Conservation (phyloP, 192 early-diverging fungal species). For the Backusella liffmaniae region DNA sequence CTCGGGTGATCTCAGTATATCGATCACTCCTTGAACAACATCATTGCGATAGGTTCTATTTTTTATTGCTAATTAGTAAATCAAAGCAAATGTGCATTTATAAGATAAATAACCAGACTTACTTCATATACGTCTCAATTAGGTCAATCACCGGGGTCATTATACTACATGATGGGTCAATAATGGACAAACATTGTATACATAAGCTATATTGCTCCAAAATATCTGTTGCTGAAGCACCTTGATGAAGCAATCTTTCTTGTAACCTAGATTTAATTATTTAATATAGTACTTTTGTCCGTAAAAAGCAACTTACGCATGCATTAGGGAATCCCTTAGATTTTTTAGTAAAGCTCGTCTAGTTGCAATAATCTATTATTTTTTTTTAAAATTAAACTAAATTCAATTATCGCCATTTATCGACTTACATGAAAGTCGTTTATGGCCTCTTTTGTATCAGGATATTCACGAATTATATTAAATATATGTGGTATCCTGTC, state of each 20-base stretch:
- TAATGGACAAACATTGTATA: conserved; percentile 6
- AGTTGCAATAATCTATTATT: neutral
- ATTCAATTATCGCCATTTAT: neutral
- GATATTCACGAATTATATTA: conserved; percentile 12
- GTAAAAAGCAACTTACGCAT: neutral
- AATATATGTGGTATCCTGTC: neutral
- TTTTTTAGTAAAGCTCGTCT: neutral
- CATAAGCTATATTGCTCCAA: conserved; percentile 15
- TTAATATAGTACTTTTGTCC: neutral
- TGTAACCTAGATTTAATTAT: conserved; percentile 1
- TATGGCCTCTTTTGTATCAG: conserved; percentile 2
- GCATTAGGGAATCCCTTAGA: conserved; percentile 2
- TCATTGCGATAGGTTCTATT: conserved; percentile 20
- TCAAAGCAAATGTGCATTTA: neutral
- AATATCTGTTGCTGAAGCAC: conserved; percentile 23
- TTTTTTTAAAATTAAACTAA: neutral
- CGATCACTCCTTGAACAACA: conserved; percentile 14
- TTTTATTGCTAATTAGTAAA: too few species aligned
- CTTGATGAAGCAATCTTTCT: conserved; percentile 16
- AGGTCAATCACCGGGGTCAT: conserved; percentile 7
- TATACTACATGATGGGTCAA: conserved; percentile 19
- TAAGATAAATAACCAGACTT: neutral
- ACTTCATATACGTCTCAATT: conserved; percentile 21
- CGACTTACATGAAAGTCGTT: neutral
- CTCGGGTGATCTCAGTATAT: conserved; percentile 12